Evolutionary conservation across 1,284 basidiomycete species (phyloP).

Genomic region (Apiotrichum porosum): DNA sequence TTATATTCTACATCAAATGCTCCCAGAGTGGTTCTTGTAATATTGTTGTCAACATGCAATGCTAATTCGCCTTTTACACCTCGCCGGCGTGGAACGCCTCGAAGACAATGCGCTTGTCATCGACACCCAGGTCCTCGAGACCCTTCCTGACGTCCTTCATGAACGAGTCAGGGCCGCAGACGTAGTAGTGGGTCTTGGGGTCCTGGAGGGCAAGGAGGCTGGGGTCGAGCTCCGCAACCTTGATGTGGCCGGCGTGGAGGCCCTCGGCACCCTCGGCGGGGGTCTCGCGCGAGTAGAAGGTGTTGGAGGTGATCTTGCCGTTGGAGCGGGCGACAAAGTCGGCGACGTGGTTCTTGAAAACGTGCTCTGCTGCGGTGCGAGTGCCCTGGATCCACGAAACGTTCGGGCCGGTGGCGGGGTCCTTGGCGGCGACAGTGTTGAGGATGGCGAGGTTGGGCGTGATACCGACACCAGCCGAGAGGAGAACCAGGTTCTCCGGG

Average conservation of each 20-base stretch:
- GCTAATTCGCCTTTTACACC: no score
- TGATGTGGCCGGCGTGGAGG: constrained; percentile 15
- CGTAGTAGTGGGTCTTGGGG: constrained; percentile 24
- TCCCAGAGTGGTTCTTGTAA: no score
- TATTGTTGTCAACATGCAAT: no score
- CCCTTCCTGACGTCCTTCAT: constrained; percentile 21
- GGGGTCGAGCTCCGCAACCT: constrained; percentile 13
- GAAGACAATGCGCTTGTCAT: constrained; percentile 20
- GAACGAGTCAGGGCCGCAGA: constrained; percentile 34
- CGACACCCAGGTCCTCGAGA: constrained; percentile 22
- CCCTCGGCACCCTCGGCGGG: background rate
- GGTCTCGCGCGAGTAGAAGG: constrained; percentile 19
- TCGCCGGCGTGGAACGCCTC: constrained; percentile 35
- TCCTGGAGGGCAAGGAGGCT: constrained; percentile 23
- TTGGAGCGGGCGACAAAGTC: constrained; percentile 12
- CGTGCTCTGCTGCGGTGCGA: constrained; percentile 11
- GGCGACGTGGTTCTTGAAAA: constrained; percentile 17
- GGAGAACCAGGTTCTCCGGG: constrained; percentile 30
- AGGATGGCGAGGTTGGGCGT: constrained; percentile 38
- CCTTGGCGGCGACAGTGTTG: constrained; percentile 17
- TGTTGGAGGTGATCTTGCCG: constrained; percentile 18
- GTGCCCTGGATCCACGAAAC: constrained; percentile 24
- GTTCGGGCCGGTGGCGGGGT: constrained; percentile 4
- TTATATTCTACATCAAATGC: no score
- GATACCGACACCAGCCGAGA: constrained; percentile 39